Conservation (phyloP, 768 basidiomycete genomes). For the Mycena albidolilacea region DNA sequence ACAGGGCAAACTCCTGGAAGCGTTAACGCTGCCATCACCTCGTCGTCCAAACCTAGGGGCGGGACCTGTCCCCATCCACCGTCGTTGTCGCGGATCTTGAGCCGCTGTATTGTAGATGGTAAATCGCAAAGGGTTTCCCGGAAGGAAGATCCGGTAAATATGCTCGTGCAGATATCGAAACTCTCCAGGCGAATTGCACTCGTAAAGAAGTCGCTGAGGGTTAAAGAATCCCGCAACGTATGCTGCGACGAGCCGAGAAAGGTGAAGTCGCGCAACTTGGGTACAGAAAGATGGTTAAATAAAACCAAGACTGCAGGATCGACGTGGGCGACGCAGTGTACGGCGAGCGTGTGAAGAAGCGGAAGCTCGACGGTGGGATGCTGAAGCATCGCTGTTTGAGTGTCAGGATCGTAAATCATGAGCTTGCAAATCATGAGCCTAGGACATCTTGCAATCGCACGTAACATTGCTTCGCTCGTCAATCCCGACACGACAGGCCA, state of each 20-base stretch:
- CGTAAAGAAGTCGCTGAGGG: neutral
- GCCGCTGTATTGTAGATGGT: neutral
- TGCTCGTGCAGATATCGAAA: neutral
- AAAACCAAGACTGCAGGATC: neutral
- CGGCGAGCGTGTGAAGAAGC: neutral
- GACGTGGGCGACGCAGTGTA: neutral
- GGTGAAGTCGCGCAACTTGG: neutral
- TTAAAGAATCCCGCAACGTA: neutral
- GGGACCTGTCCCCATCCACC: neutral
- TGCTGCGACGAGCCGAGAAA: neutral
- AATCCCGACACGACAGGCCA: neutral
- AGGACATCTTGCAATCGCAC: neutral
- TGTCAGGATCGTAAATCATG: neutral
- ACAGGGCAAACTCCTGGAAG: neutral
- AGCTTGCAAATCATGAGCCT: neutral
- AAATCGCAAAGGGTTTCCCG: neutral
- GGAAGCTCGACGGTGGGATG: neutral
- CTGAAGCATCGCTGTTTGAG: neutral
- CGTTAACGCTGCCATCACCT: neutral
- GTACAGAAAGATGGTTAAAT: neutral
- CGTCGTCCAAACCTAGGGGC: neutral
- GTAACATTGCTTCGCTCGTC: neutral
- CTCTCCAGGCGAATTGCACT: neutral
- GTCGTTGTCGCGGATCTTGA: neutral
- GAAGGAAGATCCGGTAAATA: neutral